These are phyloP conservation scores for Saccharum spontaneum DNA, from an alignment of 176 grass and related monocot species.

Conservation along the genomic window DNA sequence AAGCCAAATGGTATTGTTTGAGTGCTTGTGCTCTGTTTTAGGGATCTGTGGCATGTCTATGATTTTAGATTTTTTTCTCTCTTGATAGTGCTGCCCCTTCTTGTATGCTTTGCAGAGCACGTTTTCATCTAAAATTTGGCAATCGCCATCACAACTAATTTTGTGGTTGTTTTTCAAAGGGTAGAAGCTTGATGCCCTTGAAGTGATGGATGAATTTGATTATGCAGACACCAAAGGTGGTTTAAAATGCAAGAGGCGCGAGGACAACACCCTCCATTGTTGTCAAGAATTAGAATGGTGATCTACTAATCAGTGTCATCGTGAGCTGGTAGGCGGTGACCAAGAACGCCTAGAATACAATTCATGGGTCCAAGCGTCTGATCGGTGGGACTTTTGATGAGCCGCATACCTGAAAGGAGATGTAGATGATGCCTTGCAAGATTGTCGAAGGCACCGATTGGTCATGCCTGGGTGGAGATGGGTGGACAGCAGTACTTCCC, in stretches of 20 bases:
- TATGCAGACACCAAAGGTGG: not conserved
- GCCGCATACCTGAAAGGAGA: too few relatives aligned
- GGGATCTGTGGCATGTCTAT: slow-evolving; percentile 47
- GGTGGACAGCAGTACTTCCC: too few relatives aligned
- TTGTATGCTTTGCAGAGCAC: slow-evolving; percentile 64
- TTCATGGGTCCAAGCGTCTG: too few relatives aligned
- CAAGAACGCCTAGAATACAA: too few relatives aligned
- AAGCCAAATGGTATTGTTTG: too few relatives aligned
- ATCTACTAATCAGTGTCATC: too few relatives aligned
- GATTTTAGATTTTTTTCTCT: slow-evolving; percentile 44
- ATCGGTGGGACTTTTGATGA: too few relatives aligned
- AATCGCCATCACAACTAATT: slow-evolving; percentile 74
- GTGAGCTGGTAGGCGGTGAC: too few relatives aligned
- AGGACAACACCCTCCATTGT: not conserved
- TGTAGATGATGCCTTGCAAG: too few relatives aligned
- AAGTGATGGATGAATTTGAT: slow-evolving; percentile 36
- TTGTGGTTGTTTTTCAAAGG: slow-evolving; percentile 70
- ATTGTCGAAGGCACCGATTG: too few relatives aligned
- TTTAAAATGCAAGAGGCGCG: not conserved
- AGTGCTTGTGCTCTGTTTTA: slow-evolving; percentile 29
- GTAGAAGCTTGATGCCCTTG: slow-evolving; percentile 70
- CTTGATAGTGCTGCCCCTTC: slow-evolving; percentile 50
- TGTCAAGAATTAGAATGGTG: not conserved
- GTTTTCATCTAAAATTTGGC: slow-evolving; percentile 81
- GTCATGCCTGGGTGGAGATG: too few relatives aligned